A percentile compares a stretch with the other conserved stretches of the same genome.
Evolutionary conservation across 1,284 basidiomycete genomes (phyloP).

Genomic region (Melampsora allii-populina): DNA sequence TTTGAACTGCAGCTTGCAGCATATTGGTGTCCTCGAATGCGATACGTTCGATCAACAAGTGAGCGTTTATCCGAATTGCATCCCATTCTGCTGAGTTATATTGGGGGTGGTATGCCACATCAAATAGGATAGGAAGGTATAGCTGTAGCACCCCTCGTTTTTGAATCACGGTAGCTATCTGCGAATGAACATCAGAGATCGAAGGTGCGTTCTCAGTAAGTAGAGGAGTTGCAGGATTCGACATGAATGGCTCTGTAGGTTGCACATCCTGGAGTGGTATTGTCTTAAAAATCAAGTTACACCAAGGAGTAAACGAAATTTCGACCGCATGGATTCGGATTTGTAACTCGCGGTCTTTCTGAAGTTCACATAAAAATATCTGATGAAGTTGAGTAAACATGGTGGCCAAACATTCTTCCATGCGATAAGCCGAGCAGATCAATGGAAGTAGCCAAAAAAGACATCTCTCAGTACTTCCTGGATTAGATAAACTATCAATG

Average conservation of each 20-base stretch:
- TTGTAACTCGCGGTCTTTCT: background rate
- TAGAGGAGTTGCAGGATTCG: background rate
- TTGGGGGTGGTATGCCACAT: slow-evolving; percentile 18
- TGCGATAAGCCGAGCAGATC: slow-evolving; percentile 15
- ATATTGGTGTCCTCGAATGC: slow-evolving; percentile 11
- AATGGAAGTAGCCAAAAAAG: slow-evolving; percentile 34
- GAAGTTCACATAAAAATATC: slow-evolving; percentile 18
- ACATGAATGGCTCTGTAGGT: background rate
- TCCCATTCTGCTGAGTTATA: slow-evolving; percentile 1
- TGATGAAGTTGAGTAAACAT: slow-evolving; percentile 22
- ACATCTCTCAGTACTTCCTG: slow-evolving; percentile 7
- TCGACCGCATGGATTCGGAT: slow-evolving; percentile 14
- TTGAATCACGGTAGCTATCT: background rate
- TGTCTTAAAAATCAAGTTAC: background rate
- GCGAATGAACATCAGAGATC: background rate
- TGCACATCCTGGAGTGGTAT: background rate
- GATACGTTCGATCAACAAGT: slow-evolving; percentile 18
- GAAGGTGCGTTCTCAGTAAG: background rate
- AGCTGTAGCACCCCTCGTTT: slow-evolving; percentile 6
- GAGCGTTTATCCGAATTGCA: slow-evolving; percentile 2
- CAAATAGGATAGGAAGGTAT: slow-evolving; percentile 26
- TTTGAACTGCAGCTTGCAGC: background rate
- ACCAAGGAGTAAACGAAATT: slow-evolving; percentile 10
- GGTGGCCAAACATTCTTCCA: slow-evolving; percentile 7
- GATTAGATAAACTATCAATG: background rate